Conservation (phyloP, 768 basidiomycete species). For the Mycena rebaudengoi region DNA sequence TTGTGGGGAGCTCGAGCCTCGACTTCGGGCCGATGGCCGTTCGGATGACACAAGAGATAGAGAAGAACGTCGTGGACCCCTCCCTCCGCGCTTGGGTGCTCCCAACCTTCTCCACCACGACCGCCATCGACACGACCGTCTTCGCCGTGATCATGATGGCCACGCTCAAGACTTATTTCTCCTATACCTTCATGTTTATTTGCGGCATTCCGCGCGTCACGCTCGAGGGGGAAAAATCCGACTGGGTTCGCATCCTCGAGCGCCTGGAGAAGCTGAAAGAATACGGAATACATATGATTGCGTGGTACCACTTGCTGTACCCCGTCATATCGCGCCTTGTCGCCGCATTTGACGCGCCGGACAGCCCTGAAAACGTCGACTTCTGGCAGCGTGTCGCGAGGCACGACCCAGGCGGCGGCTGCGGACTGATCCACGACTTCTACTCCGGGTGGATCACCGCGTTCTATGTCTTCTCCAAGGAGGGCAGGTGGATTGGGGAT, state of each 20-base stretch:
- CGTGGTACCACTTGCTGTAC: conserved; percentile 49
- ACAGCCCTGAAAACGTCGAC: not conserved
- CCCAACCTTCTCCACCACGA: conserved; percentile 55
- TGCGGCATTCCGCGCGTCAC: conserved; percentile 57
- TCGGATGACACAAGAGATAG: not conserved
- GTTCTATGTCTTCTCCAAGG: not conserved
- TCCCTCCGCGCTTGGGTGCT: conserved; percentile 48
- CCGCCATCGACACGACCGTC: conserved; percentile 42
- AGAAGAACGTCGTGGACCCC: conserved; percentile 12
- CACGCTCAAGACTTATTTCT: conserved; percentile 49
- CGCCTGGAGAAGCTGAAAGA: conserved; percentile 47
- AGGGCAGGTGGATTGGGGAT: not conserved
- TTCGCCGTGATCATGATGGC: conserved; percentile 52
- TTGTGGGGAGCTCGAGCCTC: conserved; percentile 21
- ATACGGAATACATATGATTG: conserved; percentile 41
- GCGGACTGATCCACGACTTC: not conserved
- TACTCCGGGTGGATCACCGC: not conserved
- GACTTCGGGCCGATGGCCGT: conserved; percentile 33
- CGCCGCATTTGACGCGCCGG: too few relatives aligned
- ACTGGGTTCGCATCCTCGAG: conserved; percentile 46
- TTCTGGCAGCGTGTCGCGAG: not conserved
- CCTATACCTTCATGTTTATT: conserved; percentile 35
- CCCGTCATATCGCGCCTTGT: conserved; percentile 49
- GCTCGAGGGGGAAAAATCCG: conserved; percentile 52
- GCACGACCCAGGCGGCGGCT: not conserved